A percentile compares a stretch with the other conserved stretches of the same genome.
phyloP scores from a whole-genome alignment of 163 green algal genomes.

The Scenedesmus sp. region DNA sequence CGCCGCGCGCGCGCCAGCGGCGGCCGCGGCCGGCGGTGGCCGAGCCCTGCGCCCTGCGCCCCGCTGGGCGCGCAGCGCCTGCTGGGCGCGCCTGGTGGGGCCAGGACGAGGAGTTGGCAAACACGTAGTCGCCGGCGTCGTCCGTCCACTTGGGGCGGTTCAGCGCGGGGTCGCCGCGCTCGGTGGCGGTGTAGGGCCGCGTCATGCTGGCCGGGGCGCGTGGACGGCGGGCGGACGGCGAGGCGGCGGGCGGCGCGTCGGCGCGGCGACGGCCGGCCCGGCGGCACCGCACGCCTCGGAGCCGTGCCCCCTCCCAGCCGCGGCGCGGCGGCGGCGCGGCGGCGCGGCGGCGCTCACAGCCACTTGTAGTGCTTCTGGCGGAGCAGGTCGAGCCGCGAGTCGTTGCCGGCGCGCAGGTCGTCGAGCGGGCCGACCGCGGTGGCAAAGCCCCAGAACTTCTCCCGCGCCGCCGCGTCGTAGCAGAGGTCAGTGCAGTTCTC shows the following conservation, averaged over 20 bases:
- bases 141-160: conserved; percentile 29
- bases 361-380: conserved; percentile 44
- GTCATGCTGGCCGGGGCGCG: conserved; percentile 42
- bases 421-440: conserved; percentile 43
- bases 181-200: conserved; percentile 44
- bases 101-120: conserved; percentile 25
- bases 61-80: too few relatives aligned
- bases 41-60: too few relatives aligned
- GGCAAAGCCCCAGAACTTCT: conserved; percentile 53
- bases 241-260: not conserved
- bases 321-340: not conserved
- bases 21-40: too few relatives aligned
- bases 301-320: not conserved
- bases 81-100: too few relatives aligned
- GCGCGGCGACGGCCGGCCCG: not conserved
- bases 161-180: conserved; percentile 30
- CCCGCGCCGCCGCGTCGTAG: conserved; percentile 30
- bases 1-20: too few relatives aligned
- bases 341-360: conserved; percentile 10
- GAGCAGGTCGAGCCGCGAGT: conserved; percentile 39
- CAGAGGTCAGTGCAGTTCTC: conserved; percentile 38
- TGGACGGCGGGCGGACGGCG: too few relatives aligned
- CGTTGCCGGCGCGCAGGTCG: conserved; percentile 41
- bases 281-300: not conserved
- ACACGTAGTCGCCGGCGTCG: conserved; percentile 5